A percentile compares a stretch with the other conserved stretches of the same genome.
These are phyloP conservation scores for Pleomassaria siparia DNA, from an alignment of 2,329 filamentous ascomycete genomes.

Conservation along the genomic window DNA sequence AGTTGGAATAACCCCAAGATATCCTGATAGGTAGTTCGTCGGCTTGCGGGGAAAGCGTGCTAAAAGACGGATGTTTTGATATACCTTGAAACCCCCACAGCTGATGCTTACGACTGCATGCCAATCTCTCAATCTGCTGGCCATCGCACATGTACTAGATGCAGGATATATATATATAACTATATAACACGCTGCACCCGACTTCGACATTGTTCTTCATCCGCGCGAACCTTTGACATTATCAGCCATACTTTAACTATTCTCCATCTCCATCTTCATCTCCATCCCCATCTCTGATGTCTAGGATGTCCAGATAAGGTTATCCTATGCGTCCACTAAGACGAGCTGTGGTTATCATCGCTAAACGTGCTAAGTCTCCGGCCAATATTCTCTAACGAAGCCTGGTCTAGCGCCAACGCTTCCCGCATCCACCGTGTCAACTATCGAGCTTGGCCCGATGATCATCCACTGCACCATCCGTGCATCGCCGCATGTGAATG, in stretches of 20 bases:
- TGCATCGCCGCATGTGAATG: too few species aligned
- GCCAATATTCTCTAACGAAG: neutral
- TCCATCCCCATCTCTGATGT: neutral
- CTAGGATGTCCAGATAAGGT: conserved; percentile 2
- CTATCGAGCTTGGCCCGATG: neutral
- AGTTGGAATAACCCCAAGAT: neutral
- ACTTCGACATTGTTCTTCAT: neutral
- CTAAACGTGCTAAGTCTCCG: neutral
- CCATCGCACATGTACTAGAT: neutral
- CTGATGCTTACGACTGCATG: too few species aligned
- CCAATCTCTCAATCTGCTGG: neutral
- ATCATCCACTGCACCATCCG: too few species aligned
- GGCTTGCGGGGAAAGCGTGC: neutral
- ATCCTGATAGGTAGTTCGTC: neutral
- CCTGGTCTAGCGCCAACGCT: neutral
- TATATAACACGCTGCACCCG: neutral
- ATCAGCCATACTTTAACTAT: neutral
- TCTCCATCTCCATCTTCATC: neutral
- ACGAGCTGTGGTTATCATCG: conserved; percentile 16
- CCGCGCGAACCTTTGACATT: neutral
- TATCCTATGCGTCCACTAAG: conserved; percentile 11
- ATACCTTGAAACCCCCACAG: neutral
- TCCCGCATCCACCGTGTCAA: neutral
- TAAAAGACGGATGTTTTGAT: neutral
- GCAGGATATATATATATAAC: too few species aligned